phyloP scores from a whole-genome alignment of 257 asterid genomes.

The Sherardia arvensis region DNA sequence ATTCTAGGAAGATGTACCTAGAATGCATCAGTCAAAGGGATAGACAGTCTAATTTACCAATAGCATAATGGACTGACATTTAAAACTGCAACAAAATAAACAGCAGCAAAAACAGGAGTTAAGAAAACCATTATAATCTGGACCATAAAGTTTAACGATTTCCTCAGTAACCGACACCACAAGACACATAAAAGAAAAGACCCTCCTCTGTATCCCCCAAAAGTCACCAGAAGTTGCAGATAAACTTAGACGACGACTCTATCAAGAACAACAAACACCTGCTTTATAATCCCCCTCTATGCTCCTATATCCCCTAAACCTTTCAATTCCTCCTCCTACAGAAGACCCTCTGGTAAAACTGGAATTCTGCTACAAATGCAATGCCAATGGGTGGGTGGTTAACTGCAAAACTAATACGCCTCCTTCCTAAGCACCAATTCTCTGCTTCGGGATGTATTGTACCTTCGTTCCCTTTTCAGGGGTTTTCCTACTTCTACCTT shows the following conservation, averaged over 20 bases:
- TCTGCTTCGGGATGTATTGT: slow-evolving; percentile 56
- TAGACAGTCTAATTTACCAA: no score
- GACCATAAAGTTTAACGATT: not conserved
- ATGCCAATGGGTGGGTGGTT: slow-evolving; percentile 10
- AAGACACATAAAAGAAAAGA: not conserved
- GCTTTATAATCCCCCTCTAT: slow-evolving; percentile 8
- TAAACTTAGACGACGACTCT: slow-evolving; percentile 2
- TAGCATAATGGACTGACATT: no score
- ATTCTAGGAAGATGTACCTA: no score
- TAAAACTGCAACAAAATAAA: no score
- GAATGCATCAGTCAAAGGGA: no score
- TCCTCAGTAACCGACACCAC: slow-evolving; percentile 4
- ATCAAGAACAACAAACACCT: slow-evolving; percentile 11
- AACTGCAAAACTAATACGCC: slow-evolving; percentile 26
- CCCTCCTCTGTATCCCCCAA: slow-evolving; percentile 5
- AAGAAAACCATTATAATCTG: not conserved
- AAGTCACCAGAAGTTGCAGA: not conserved
- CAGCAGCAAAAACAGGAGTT: not conserved
- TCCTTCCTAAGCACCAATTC: slow-evolving; percentile 31
- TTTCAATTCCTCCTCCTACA: slow-evolving; percentile 27
- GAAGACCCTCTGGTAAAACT: slow-evolving; percentile 49
- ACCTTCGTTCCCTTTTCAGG: slow-evolving; percentile 36
- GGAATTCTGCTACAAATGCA: slow-evolving; percentile 34
- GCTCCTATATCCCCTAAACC: slow-evolving; percentile 8
- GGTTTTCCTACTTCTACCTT: slow-evolving; percentile 29